phyloP scores from a whole-genome alignment of 495 filamentous ascomycete genomes.

The Neurospora sp. region DNA sequence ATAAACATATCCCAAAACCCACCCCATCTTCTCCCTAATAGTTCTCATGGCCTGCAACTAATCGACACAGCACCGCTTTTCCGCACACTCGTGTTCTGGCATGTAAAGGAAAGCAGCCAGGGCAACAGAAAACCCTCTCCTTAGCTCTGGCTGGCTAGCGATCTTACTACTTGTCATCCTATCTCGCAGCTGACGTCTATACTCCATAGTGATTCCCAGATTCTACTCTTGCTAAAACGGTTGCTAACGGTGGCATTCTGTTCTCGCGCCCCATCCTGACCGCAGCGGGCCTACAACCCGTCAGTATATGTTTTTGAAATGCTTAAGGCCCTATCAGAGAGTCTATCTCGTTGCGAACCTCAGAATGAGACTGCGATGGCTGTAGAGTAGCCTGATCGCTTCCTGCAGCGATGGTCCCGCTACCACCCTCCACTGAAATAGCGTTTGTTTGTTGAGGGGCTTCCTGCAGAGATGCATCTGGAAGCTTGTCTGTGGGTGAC shows the following conservation, averaged over 20 bases:
- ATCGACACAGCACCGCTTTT: neutral
- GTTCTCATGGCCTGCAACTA: neutral
- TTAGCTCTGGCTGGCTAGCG: neutral
- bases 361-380: conserved; percentile 9
- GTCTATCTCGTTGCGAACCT: conserved; percentile 27
- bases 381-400: conserved; percentile 7
- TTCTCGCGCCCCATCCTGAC: conserved; percentile 19
- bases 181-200: conserved; percentile 36
- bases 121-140: neutral
- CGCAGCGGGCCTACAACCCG: conserved; percentile 11
- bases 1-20: neutral
- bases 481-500: neutral
- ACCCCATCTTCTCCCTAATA: neutral
- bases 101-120: neutral
- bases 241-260: conserved; percentile 20
- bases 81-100: neutral
- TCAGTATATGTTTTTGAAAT: conserved; percentile 8
- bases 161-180: conserved; percentile 9
- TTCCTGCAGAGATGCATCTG: conserved; percentile 1
- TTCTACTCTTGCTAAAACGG: conserved; percentile 34
- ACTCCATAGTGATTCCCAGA: conserved; percentile 48
- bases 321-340: conserved; percentile 22
- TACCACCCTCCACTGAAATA: neutral
- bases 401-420: neutral
- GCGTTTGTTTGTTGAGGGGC: conserved; percentile 1